phyloP scores from a whole-genome alignment of 179 eudicot species.

The Vitellaria paradoxa region DNA sequence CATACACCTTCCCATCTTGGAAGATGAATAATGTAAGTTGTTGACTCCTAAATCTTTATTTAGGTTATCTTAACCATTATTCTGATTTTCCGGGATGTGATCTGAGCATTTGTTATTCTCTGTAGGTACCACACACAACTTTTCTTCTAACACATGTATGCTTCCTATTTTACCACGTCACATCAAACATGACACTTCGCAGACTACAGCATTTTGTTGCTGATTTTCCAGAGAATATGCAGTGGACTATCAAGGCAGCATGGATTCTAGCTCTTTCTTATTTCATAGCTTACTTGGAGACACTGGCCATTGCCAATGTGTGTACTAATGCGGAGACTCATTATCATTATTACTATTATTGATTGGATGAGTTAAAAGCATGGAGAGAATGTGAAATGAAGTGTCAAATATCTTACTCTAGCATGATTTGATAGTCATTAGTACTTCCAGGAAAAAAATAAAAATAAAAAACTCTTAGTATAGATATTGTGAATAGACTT shows the following conservation, averaged over 20 bases:
- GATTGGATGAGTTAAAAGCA: not conserved
- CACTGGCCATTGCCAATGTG: conserved; percentile 88
- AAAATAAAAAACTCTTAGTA: not conserved
- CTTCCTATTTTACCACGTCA: conserved; percentile 88
- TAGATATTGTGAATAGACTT: no score
- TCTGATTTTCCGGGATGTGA: not conserved
- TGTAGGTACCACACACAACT: conserved; percentile 96
- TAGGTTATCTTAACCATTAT: not conserved
- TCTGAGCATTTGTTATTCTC: conserved; percentile 11
- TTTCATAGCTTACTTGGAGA: conserved; percentile 95
- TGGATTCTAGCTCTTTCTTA: conserved; percentile 91
- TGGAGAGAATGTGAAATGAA: not conserved
- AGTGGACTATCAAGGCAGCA: conserved; percentile 72
- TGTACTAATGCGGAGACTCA: conserved; percentile 20
- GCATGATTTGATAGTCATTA: not conserved
- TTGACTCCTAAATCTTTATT: not conserved
- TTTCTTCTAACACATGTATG: conserved; percentile 87
- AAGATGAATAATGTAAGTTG: conserved; percentile 90
- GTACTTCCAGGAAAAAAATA: not conserved
- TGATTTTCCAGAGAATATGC: conserved; percentile 61
- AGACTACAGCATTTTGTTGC: conserved; percentile 72
- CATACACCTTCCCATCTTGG: conserved; percentile 98
- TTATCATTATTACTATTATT: not conserved
- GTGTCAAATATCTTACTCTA: not conserved
- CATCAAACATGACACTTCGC: conserved; percentile 92